These are phyloP conservation scores for Escallonia herrerae DNA, from an alignment of 129 eudicot genomes.

Conservation along the genomic window DNA sequence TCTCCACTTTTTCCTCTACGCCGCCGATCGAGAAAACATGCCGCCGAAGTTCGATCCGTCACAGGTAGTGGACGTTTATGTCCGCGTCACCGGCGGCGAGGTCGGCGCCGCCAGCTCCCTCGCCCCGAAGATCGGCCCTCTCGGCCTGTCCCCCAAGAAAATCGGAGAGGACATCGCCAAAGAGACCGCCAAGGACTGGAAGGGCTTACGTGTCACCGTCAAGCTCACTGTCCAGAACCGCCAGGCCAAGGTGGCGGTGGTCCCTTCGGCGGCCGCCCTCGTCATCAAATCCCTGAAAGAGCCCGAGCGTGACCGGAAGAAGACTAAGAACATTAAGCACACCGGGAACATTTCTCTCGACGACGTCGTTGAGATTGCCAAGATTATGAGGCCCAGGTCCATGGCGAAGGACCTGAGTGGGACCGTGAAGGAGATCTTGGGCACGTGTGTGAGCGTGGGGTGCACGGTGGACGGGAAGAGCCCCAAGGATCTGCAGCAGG, in stretches of 20 bases:
- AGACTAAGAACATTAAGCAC: conserved; percentile 66
- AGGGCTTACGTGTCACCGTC: conserved; percentile 76
- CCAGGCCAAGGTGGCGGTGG: conserved; percentile 64
- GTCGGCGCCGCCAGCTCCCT: conserved; percentile 73
- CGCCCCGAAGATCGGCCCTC: conserved; percentile 72
- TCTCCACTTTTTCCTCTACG: too few species aligned
- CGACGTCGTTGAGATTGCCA: conserved; percentile 62
- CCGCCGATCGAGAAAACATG: conserved; percentile 23
- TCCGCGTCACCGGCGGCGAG: conserved; percentile 72
- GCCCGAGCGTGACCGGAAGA: conserved; percentile 72
- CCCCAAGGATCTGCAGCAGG: conserved; percentile 68
- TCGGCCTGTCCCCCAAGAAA: conserved; percentile 70
- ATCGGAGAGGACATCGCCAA: conserved; percentile 75
- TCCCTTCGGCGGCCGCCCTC: conserved; percentile 73
- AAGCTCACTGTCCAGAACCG: conserved; percentile 72
- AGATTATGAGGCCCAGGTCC: conserved; percentile 50
- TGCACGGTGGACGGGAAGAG: conserved; percentile 66
- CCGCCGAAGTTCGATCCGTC: conserved; percentile 75
- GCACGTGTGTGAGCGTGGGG: conserved; percentile 67
- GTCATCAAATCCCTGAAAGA: conserved; percentile 72
- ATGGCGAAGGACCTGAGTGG: conserved; percentile 70
- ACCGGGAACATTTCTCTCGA: conserved; percentile 51
- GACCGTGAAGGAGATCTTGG: conserved; percentile 62
- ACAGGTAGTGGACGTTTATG: conserved; percentile 63
- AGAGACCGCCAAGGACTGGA: conserved; percentile 77